Conservation (phyloP, 768 basidiomycete genomes). For the Tulasnella sp. region DNA sequence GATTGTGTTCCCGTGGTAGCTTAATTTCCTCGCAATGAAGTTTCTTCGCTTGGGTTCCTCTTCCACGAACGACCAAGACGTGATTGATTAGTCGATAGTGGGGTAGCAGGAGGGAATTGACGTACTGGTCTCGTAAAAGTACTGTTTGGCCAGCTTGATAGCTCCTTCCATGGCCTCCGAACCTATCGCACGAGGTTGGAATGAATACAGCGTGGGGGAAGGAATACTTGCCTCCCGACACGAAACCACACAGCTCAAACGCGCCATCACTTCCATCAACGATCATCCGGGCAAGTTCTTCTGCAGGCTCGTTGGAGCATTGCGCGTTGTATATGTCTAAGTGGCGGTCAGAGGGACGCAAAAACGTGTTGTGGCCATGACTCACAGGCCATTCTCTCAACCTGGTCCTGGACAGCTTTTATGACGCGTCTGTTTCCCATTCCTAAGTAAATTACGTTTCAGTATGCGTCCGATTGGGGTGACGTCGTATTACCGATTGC, state of each 20-base stretch:
- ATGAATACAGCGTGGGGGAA: neutral
- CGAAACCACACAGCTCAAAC: constrained; percentile 58
- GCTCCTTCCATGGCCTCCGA: constrained; percentile 83
- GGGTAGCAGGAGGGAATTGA: neutral
- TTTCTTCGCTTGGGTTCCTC: constrained; percentile 59
- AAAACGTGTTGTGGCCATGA: constrained; percentile 6
- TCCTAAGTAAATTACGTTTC: constrained; percentile 15
- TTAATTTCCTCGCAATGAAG: constrained; percentile 65
- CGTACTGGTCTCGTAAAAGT: constrained; percentile 20
- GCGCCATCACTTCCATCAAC: constrained; percentile 58
- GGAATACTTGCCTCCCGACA: constrained; percentile 51
- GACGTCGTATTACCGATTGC: constrained; percentile 58
- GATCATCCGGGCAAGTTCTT: constrained; percentile 57
- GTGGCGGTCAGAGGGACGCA: neutral
- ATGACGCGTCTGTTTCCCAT: constrained; percentile 7
- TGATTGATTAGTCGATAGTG: neutral
- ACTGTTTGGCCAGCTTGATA: constrained; percentile 76
- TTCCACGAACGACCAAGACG: constrained; percentile 36
- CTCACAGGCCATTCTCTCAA: constrained; percentile 66
- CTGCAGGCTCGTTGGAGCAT: constrained; percentile 66
- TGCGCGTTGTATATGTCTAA: constrained; percentile 83
- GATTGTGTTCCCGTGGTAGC: constrained; percentile 79
- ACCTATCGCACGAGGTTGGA: constrained; percentile 33
- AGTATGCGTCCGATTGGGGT: constrained; percentile 15
- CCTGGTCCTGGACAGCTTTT: constrained; percentile 65